Evolutionary conservation across 148 eudicot species (phyloP).

Genomic region (Euryodendron excelsum): DNA sequence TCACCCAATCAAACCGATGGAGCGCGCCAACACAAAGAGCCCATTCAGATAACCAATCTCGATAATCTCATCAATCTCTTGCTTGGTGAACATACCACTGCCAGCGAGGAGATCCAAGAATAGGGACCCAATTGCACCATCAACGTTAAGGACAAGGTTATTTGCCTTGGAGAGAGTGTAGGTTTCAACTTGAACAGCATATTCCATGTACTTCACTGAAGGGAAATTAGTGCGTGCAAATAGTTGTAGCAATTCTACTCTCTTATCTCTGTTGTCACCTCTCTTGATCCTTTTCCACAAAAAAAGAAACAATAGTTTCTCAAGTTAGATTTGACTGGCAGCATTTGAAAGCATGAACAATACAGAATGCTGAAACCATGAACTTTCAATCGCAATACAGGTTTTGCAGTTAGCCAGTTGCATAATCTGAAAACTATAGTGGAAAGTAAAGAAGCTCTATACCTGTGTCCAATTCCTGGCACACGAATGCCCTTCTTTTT

Average conservation of each 20-base stretch:
- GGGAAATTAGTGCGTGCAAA: conserved; percentile 89
- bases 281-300: conserved; percentile 72
- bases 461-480: conserved; percentile 99
- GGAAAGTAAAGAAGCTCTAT: background rate
- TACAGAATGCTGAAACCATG: background rate
- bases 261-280: conserved; percentile 94
- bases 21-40: conserved; percentile 90
- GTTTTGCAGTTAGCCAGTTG: background rate
- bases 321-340: conserved; percentile 1
- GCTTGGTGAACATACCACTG: conserved; percentile 94
- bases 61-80: conserved; percentile 91
- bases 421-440: background rate
- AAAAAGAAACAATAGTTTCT: conserved; percentile 4
- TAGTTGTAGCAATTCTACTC: conserved; percentile 84
- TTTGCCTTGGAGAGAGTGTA: conserved; percentile 95
- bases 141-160: conserved; percentile 88
- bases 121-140: conserved; percentile 93
- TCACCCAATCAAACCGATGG: conserved; percentile 97
- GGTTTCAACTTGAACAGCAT: conserved; percentile 92
- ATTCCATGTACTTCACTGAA: conserved; percentile 97
- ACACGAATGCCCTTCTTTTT: conserved; percentile 99
- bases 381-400: background rate
- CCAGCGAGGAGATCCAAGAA: conserved; percentile 97
- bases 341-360: background rate
- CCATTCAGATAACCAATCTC: conserved; percentile 90